Evolutionary conservation across 2,329 filamentous ascomycete genomes (phyloP).

Genomic region (Cladosporium halotolerans): DNA sequence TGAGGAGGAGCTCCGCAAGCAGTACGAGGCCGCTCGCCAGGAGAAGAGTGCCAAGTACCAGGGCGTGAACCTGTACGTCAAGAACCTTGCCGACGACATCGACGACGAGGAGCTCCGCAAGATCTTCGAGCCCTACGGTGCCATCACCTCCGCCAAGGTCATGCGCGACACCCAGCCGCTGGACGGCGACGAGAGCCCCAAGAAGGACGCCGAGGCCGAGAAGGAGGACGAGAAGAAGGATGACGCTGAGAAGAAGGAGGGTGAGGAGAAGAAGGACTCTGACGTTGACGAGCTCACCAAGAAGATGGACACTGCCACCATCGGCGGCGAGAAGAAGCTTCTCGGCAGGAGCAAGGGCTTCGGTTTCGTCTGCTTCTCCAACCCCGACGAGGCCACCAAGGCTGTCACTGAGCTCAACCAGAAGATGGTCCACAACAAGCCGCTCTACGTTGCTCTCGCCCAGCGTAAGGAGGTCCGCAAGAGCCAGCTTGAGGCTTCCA

Average conservation of each 20-base stretch:
- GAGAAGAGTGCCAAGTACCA: slow-evolving; percentile 99
- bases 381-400: slow-evolving; percentile 98
- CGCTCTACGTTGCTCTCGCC: slow-evolving; percentile 92
- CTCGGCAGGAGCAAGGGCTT: slow-evolving; percentile 99
- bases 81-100: slow-evolving; percentile 95
- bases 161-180: slow-evolving; percentile 74
- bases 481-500: slow-evolving; percentile 97
- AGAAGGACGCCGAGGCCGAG: slow-evolving; percentile 37
- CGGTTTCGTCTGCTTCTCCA: slow-evolving; percentile 99
- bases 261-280: slow-evolving; percentile 50
- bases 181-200: slow-evolving; percentile 36
- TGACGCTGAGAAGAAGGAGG: slow-evolving; percentile 48
- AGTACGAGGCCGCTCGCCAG: slow-evolving; percentile 92
- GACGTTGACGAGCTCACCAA: slow-evolving; percentile 42
- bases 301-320: slow-evolving; percentile 47
- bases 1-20: slow-evolving; percentile 97
- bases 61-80: slow-evolving; percentile 98
- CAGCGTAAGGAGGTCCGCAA: slow-evolving; percentile 99
- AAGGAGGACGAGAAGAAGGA: slow-evolving; percentile 42
- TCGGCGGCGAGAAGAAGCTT: slow-evolving; percentile 55
- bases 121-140: slow-evolving; percentile 84
- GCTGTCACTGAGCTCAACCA: slow-evolving; percentile 99
- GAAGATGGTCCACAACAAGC: slow-evolving; percentile 96
- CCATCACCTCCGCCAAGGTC: slow-evolving; percentile 97
- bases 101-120: slow-evolving; percentile 96